Percentiles rank a stretch among this genome's conserved stretches.
Conservation (phyloP, 768 basidiomycete genomes). For the Xerocomellus chrysenteron region DNA sequence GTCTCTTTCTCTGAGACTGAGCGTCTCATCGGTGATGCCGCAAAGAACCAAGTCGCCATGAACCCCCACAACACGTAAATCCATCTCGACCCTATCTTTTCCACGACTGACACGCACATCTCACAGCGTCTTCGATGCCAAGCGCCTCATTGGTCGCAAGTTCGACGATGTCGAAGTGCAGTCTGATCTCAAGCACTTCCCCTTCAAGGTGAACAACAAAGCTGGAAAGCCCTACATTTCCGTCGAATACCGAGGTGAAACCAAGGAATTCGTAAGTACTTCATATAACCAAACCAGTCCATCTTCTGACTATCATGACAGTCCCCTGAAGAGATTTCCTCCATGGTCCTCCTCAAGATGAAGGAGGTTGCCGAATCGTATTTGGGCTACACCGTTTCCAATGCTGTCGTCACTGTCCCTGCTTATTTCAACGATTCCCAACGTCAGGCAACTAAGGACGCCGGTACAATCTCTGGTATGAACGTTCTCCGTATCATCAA, state of each 20-base stretch:
- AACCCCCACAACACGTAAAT: conserved; percentile 88
- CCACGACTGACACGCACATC: conserved; percentile 1
- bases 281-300: conserved; percentile 1
- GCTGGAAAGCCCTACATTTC: conserved; percentile 84
- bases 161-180: conserved; percentile 84
- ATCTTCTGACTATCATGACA: conserved; percentile 32
- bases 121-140: conserved; percentile 90
- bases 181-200: conserved; percentile 87
- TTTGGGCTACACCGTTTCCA: conserved; percentile 77
- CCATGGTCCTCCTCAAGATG: conserved; percentile 98
- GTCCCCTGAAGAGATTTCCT: conserved; percentile 97
- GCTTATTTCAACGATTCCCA: conserved; percentile 99
- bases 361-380: conserved; percentile 98
- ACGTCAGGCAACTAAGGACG: conserved; percentile 97
- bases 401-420: conserved; percentile 95
- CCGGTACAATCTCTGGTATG: conserved; percentile 89
- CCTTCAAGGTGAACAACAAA: conserved; percentile 87
- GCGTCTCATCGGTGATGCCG: conserved; percentile 98
- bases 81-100: not conserved
- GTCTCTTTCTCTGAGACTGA: conserved; percentile 94
- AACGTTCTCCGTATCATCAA: conserved; percentile 99
- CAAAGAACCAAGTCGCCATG: conserved; percentile 98
- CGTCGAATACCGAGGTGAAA: conserved; percentile 91
- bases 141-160: conserved; percentile 96
- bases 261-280: conserved; percentile 82